Evolutionary conservation across 2,329 filamentous ascomycete genomes (phyloP), one percentile per base, ranked within the genome.

Genomic region (Aspergillus pseudoglaucus): DNA sequence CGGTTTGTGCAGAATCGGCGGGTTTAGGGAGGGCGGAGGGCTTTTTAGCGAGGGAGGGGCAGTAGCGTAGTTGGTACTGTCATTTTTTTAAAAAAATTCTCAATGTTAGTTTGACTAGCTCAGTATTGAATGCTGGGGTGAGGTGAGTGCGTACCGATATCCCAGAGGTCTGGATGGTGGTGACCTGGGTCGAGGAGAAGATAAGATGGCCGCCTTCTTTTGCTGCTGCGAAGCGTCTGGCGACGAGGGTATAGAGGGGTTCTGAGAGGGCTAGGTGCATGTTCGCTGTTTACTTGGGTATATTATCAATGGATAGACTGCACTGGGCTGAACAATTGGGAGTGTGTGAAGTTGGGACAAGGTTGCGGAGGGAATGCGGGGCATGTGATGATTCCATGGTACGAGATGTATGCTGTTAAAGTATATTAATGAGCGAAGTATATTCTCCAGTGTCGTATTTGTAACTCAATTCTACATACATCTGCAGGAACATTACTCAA

Each of bases 1-100:
- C 17, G 15, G 42, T 45, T 38, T 56, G 51, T 3, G 48, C 47
- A 18, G n/a, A 45, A 18, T 58, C 22, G 6, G 60, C 51, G 15
- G 54, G 45, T 35, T 62, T 60, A n/a, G 56, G 49, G 10, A 54
- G 46, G 6, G 55, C 57, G 4, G 59, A 50, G 10, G 71, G 68
- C 51, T 75, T 75, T 51, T 71, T 69, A 22, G 68, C 65, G n/a
- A 75, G 66, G 0, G 72, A 69, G 3, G 73, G 73, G 48, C 73
- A 76, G 50, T 74, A 75, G 49, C 73, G 69, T 8, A 75, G 61
- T 67, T 75, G 72, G 47, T 20, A 20, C 20, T 20, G 20, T 20
- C 20, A 20, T 20, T 20, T n/a, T n/a, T n/a, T n/a, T n/a, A n/a
- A n/a, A n/a, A n/a, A n/a, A n/a, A n/a, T n/a, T n/a, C n/a, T n/a